Percentiles rank a stretch among this genome's conserved stretches.
These are phyloP conservation scores for Tephrocybe sp. DNA, from an alignment of 768 basidiomycete genomes.

Conservation along the genomic window DNA sequence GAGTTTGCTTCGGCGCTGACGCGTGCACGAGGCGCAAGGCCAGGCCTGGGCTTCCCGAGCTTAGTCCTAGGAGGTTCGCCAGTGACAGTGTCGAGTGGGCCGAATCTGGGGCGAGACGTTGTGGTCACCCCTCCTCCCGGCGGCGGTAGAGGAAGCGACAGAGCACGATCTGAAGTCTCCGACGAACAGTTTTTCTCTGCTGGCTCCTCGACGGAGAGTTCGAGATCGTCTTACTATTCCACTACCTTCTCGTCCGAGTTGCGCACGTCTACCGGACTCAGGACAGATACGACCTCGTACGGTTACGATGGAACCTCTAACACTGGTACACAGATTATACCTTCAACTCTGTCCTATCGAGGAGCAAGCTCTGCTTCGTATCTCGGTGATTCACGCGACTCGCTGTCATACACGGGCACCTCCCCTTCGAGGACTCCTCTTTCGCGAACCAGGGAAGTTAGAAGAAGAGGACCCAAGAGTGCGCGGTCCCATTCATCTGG, in stretches of 20 bases:
- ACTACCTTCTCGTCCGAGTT: conserved; percentile 28
- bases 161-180: conserved; percentile 30
- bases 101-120: conserved; percentile 43
- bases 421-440: conserved; percentile 53
- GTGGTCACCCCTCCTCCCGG: conserved; percentile 45
- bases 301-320: conserved; percentile 32
- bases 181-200: conserved; percentile 44
- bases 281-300: conserved; percentile 25
- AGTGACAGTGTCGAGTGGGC: conserved; percentile 72
- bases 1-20: conserved; percentile 50
- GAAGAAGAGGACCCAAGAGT: conserved; percentile 46
- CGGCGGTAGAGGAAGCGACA: conserved; percentile 31
- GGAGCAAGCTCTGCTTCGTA: conserved; percentile 56
- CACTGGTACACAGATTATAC: conserved; percentile 41
- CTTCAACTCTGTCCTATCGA: conserved; percentile 54
- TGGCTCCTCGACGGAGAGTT: conserved; percentile 28
- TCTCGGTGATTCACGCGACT: conserved; percentile 54
- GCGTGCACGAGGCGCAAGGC: conserved; percentile 44
- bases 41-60: conserved; percentile 34
- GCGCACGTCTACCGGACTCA: conserved; percentile 29
- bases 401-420: conserved; percentile 36
- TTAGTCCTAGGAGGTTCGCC: conserved; percentile 55
- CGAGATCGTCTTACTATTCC: conserved; percentile 38
- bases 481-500: conserved; percentile 44
- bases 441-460: conserved; percentile 57